Conservation (phyloP, 2,329 filamentous ascomycete genomes). For the Colletotrichum caudatum region DNA sequence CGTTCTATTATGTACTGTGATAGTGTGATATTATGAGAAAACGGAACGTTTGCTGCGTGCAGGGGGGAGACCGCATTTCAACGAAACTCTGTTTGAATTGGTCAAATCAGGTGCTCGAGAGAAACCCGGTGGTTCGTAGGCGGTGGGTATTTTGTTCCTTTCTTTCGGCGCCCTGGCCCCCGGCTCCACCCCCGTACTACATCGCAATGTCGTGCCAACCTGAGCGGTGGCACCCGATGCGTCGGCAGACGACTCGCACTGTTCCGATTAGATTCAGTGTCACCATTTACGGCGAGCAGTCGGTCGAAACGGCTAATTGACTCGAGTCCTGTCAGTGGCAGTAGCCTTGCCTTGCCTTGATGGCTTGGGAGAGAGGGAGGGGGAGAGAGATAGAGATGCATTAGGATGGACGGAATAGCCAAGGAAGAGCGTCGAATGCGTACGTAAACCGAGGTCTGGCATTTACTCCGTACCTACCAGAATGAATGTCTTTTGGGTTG, state of each 20-base stretch:
- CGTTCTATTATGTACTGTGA: not conserved
- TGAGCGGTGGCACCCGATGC: slow-evolving; percentile 19
- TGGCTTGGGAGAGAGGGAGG: no score
- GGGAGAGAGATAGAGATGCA: no score
- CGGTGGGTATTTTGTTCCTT: not conserved
- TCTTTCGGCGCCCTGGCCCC: not conserved
- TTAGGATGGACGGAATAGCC: not conserved
- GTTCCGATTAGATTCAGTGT: not conserved
- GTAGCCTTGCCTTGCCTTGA: not conserved
- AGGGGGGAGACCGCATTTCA: slow-evolving; percentile 6
- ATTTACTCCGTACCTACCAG: not conserved
- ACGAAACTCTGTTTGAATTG: slow-evolving; percentile 22
- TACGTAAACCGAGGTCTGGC: not conserved
- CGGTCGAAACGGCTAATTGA: not conserved
- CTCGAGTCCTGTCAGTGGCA: not conserved
- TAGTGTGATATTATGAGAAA: no score
- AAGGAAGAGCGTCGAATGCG: not conserved
- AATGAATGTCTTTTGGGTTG: not conserved
- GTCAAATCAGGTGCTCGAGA: slow-evolving; percentile 10
- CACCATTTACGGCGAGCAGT: slow-evolving; percentile 8
- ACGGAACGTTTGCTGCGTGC: slow-evolving; percentile 5
- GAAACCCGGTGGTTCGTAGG: slow-evolving; percentile 1
- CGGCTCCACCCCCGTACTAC: slow-evolving; percentile 12
- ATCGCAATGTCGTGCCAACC: slow-evolving; percentile 24
- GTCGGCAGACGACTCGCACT: slow-evolving; percentile 9